These are phyloP conservation scores for Globisporangium takayamanum DNA, from an alignment of 352 stramenopile species.

Conservation along the genomic window DNA sequence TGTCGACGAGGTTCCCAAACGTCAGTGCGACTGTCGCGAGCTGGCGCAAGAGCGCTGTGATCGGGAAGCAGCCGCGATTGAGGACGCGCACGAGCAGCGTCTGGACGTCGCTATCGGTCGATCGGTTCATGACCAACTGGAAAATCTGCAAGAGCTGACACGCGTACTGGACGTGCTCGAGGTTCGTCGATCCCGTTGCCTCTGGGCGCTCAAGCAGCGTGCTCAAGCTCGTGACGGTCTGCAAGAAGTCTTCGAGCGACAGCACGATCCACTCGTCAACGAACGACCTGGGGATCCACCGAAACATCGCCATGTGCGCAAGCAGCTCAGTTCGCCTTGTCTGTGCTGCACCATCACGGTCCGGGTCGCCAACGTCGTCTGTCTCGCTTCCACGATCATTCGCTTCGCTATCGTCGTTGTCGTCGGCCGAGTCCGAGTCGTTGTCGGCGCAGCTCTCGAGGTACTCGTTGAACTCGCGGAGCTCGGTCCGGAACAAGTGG, in stretches of 20 bases:
- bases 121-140: constrained; percentile 27
- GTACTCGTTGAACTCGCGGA: constrained; percentile 40
- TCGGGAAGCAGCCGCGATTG: constrained; percentile 17
- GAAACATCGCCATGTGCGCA: constrained; percentile 26
- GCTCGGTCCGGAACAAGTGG: constrained; percentile 29
- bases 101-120: constrained; percentile 36
- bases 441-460: constrained; percentile 6
- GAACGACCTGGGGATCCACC: constrained; percentile 30
- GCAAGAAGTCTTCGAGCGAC: constrained; percentile 40
- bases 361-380: neutral
- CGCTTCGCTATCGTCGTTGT: neutral
- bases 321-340: constrained; percentile 13
- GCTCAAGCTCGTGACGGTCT: constrained; percentile 24
- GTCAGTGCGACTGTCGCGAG: constrained; percentile 2
- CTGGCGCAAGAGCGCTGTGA: constrained; percentile 22
- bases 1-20: neutral
- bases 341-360: neutral
- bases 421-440: constrained; percentile 4
- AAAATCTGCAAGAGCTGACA: constrained; percentile 31
- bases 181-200: neutral
- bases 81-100: constrained; percentile 30
- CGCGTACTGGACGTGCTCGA: constrained; percentile 10
- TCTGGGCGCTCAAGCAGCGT: constrained; percentile 13
- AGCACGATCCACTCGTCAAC: constrained; percentile 51
- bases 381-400: neutral